A percentile compares a stretch with the other conserved stretches of the same genome.
Conservation (phyloP, 208 protist species). For the Crithidia brevicula region DNA sequence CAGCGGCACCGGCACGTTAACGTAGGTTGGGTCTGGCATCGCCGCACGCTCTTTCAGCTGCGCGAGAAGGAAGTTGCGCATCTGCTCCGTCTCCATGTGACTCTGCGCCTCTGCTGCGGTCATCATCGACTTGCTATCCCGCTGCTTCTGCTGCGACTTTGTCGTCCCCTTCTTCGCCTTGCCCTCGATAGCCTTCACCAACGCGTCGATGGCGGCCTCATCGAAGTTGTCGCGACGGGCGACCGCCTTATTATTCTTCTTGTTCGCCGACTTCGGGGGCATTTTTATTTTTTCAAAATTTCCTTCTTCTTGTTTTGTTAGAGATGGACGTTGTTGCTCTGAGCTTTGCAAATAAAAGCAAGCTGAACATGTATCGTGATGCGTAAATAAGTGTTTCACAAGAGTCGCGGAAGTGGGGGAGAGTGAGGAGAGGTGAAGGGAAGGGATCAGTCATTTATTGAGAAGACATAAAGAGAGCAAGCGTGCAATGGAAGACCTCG, state of each 20-base stretch:
- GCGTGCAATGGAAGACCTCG: no score
- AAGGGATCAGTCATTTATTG: no score
- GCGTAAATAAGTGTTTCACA: no score
- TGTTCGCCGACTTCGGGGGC: slow-evolving; percentile 21
- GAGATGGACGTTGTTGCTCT: no score
- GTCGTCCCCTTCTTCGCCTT: slow-evolving; percentile 71
- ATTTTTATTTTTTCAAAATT: slow-evolving; percentile 7
- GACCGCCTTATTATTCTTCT: slow-evolving; percentile 41
- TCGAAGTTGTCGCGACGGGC: slow-evolving; percentile 34
- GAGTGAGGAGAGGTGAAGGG: no score
- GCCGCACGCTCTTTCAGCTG: slow-evolving; percentile 27
- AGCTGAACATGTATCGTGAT: no score
- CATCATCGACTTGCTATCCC: slow-evolving; percentile 46
- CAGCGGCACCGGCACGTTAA: slow-evolving; percentile 65
- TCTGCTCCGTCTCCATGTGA: slow-evolving; percentile 18
- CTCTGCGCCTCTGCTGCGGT: slow-evolving; percentile 43
- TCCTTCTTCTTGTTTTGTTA: neutral
- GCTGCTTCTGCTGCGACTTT: slow-evolving; percentile 57
- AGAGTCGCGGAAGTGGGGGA: no score
- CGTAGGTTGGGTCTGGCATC: slow-evolving; percentile 55
- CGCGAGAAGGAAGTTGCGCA: slow-evolving; percentile 13
- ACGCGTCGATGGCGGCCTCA: slow-evolving; percentile 56
- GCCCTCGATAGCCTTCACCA: slow-evolving; percentile 77
- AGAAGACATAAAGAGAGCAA: no score
- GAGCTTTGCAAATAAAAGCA: no score